Percentiles rank a stretch among this genome's conserved stretches.
Evolutionary conservation across 805 yeast genomes (phyloP).

Genomic region (Candida sonorensis): DNA sequence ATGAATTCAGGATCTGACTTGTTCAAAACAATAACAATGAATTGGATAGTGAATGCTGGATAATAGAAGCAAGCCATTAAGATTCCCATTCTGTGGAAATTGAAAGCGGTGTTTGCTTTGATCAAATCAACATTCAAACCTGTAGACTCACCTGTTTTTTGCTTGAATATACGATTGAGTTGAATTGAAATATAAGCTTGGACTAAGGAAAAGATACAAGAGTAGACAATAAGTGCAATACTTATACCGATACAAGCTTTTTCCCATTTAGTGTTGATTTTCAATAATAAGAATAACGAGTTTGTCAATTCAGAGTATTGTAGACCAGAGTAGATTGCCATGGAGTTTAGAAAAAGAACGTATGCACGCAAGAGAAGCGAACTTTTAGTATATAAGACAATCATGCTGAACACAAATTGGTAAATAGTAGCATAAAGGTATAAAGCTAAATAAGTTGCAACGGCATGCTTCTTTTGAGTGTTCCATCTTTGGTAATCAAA

Average conservation of each 20-base stretch:
- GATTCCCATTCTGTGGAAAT: conserved; percentile 30
- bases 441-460: conserved; percentile 32
- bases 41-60: conserved; percentile 39
- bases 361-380: conserved; percentile 29
- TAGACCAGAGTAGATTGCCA: conserved; percentile 39
- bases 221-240: conserved; percentile 31
- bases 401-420: conserved; percentile 30
- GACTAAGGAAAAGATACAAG: conserved; percentile 27
- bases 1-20: conserved; percentile 34
- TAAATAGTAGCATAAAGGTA: conserved; percentile 38
- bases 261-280: conserved; percentile 18
- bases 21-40: conserved; percentile 32
- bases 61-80: conserved; percentile 32
- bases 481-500: conserved; percentile 19
- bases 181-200: conserved; percentile 23
- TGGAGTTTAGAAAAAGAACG: conserved; percentile 29
- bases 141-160: conserved; percentile 19
- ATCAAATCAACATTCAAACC: conserved; percentile 31
- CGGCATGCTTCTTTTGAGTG: conserved; percentile 12
- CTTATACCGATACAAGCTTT: conserved; percentile 31
- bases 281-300: conserved; percentile 16
- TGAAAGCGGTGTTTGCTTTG: conserved; percentile 29
- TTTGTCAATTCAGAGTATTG: conserved; percentile 32
- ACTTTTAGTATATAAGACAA: conserved; percentile 32
- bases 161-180: conserved; percentile 8